phyloP scores from a whole-genome alignment of 768 basidiomycete species.

The Auricularia cornea region DNA sequence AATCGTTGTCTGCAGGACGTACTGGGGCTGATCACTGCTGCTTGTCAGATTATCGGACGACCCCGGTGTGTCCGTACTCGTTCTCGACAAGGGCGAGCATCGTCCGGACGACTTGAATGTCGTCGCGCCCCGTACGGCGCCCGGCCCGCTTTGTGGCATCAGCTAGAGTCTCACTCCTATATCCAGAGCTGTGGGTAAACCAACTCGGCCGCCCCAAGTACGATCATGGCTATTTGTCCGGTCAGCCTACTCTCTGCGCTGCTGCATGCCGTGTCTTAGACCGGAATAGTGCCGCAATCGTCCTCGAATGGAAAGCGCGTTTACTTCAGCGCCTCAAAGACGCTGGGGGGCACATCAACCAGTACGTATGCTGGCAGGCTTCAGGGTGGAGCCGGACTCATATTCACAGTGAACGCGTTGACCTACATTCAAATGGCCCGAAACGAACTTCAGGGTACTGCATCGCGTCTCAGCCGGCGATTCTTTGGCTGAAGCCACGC shows the following conservation, averaged over 20 bases:
- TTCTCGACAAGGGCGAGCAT: not conserved
- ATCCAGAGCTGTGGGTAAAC: not conserved
- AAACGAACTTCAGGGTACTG: not conserved
- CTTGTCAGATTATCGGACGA: constrained; percentile 1
- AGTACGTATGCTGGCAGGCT: not conserved
- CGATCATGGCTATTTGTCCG: not conserved
- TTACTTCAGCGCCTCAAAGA: not conserved
- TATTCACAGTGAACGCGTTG: not conserved
- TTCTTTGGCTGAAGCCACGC: not conserved
- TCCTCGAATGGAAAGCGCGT: not conserved
- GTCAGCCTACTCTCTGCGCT: not conserved
- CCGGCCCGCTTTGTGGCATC: not conserved
- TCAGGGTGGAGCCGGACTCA: not conserved
- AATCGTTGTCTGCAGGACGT: not conserved
- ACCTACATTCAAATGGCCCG: not conserved
- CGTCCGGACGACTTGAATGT: constrained; percentile 1
- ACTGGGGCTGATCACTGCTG: not conserved
- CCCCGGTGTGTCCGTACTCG: not conserved
- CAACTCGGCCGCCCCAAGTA: not conserved
- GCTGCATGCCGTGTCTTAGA: not conserved
- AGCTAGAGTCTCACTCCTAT: not conserved
- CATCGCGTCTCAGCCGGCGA: not conserved
- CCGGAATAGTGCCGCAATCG: not conserved
- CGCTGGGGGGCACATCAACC: not conserved
- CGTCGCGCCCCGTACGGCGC: not conserved